Conservation (phyloP, 1,139 yeast species). For the Yamadazyma spencermartinsiae region DNA sequence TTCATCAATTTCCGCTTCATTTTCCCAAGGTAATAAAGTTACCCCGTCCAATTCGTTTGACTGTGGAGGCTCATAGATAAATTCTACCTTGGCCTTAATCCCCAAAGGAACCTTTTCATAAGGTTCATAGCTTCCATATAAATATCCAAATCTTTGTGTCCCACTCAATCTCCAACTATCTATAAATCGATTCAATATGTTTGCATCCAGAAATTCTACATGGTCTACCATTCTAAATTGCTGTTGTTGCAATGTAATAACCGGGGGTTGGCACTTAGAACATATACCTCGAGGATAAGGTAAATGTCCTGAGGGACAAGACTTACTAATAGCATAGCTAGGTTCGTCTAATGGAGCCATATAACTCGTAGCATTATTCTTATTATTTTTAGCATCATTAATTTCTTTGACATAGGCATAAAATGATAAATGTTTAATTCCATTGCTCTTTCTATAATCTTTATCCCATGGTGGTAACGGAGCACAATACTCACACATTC, state of each 20-base stretch:
- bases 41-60: slow-evolving; percentile 84
- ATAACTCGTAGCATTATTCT: slow-evolving; percentile 59
- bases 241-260: slow-evolving; percentile 89
- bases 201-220: slow-evolving; percentile 80
- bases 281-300: slow-evolving; percentile 96
- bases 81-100: slow-evolving; percentile 89
- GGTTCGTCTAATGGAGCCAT: slow-evolving; percentile 82
- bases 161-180: slow-evolving; percentile 92
- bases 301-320: slow-evolving; percentile 79
- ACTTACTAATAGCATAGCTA: slow-evolving; percentile 58
- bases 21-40: slow-evolving; percentile 63
- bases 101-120: slow-evolving; percentile 90
- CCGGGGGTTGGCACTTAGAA: slow-evolving; percentile 96
- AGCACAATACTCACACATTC: slow-evolving; percentile 97
- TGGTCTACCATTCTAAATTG: slow-evolving; percentile 95
- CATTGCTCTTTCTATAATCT: slow-evolving; percentile 69
- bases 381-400: slow-evolving; percentile 67
- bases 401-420: slow-evolving; percentile 79
- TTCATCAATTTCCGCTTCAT: slow-evolving; percentile 49
- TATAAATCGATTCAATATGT: slow-evolving; percentile 75
- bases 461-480: slow-evolving; percentile 96
- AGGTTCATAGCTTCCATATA: slow-evolving; percentile 78
- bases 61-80: slow-evolving; percentile 93
- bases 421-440: slow-evolving; percentile 85
- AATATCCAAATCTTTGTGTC: slow-evolving; percentile 77